Percentiles rank a stretch among this genome's conserved stretches.
phyloP scores from a whole-genome alignment of 2,329 filamentous ascomycete species.

The Diaporthe australafricana region DNA sequence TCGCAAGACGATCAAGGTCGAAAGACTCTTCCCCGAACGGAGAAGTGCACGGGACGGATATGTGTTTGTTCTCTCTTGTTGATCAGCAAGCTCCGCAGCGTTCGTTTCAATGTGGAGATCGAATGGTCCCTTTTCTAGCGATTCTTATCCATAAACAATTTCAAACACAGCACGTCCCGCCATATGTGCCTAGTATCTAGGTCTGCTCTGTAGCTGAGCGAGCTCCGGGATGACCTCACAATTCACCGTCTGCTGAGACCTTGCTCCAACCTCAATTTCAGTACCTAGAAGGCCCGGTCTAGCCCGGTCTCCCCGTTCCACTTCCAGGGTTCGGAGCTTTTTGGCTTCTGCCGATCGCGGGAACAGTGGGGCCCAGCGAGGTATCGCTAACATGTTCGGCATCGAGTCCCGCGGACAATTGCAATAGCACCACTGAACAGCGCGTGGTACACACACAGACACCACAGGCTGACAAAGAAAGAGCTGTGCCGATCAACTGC shows the following conservation, averaged over 20 bases:
- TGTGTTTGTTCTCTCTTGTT: no score
- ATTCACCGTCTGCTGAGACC: neutral
- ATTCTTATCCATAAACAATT: neutral
- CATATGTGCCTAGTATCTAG: conserved; percentile 8
- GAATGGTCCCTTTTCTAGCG: neutral
- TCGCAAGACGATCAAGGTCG: neutral
- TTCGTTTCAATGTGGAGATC: conserved; percentile 1
- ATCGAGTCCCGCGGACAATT: conserved; percentile 3
- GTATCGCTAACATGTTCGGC: conserved; percentile 5
- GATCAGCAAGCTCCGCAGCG: neutral
- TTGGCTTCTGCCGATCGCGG: conserved; percentile 25
- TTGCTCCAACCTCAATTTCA: neutral
- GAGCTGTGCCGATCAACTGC: neutral
- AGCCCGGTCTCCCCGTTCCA: conserved; percentile 20
- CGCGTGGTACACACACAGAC: no score
- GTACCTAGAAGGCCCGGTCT: neutral
- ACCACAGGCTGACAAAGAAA: neutral
- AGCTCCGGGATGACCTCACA: neutral
- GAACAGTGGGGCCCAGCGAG: conserved; percentile 15
- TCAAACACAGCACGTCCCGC: neutral
- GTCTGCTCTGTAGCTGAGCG: no score
- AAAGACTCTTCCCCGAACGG: neutral
- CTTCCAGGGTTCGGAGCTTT: conserved; percentile 28
- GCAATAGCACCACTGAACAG: conserved; percentile 11
- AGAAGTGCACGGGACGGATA: neutral